phyloP scores from a whole-genome alignment of 108 stramenopile genomes.

The Nitzschia sp. region DNA sequence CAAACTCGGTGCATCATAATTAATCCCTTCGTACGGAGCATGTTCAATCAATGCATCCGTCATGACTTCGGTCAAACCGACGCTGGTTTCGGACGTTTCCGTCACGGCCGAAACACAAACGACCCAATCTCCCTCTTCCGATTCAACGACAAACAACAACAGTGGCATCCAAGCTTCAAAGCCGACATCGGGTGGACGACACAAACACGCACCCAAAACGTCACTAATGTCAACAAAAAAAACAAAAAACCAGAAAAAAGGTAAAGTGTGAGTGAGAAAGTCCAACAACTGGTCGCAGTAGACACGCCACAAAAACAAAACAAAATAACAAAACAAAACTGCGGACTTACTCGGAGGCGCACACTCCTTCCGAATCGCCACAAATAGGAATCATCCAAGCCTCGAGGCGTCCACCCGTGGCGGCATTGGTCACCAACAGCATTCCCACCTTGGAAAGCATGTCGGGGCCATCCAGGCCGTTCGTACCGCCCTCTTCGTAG shows the following conservation, averaged over 20 bases:
- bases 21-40: slow-evolving; percentile 35
- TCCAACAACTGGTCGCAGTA: neutral
- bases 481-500: slow-evolving; percentile 90
- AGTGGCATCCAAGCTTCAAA: slow-evolving; percentile 63
- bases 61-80: slow-evolving; percentile 48
- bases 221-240: slow-evolving; percentile 25
- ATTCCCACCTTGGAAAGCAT: slow-evolving; percentile 77
- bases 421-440: slow-evolving; percentile 60
- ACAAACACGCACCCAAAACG: slow-evolving; percentile 77
- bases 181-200: slow-evolving; percentile 42
- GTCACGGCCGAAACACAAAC: slow-evolving; percentile 37
- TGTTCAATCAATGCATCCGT: slow-evolving; percentile 56
- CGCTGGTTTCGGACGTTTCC: slow-evolving; percentile 25
- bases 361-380: slow-evolving; percentile 62
- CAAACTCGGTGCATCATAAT: slow-evolving; percentile 67
- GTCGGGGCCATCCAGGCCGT: slow-evolving; percentile 65
- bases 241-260: neutral
- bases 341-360: slow-evolving; percentile 50
- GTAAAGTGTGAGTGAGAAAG: neutral
- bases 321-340: neutral
- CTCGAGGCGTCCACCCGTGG: slow-evolving; percentile 60
- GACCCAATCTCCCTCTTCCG: slow-evolving; percentile 26
- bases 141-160: slow-evolving; percentile 28
- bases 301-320: neutral
- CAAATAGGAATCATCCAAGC: slow-evolving; percentile 79